These are phyloP conservation scores for Zygosaccharomyces sapae DNA, from an alignment of 1,139 yeast species.

Conservation along the genomic window DNA sequence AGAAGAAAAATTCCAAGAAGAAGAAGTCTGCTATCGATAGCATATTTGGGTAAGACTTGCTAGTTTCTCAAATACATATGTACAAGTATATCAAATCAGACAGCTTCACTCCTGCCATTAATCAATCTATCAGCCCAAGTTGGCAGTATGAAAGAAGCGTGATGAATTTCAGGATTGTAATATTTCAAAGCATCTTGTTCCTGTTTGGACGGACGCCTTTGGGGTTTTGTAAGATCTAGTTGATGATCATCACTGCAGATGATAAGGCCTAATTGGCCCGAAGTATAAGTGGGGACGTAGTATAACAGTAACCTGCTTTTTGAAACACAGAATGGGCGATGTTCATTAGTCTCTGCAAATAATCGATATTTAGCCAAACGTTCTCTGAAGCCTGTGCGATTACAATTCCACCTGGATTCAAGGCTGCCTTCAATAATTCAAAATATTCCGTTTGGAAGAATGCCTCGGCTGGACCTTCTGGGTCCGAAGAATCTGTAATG, in stretches of 20 bases:
- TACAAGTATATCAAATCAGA: slow-evolving; percentile 4
- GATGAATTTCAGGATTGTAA: slow-evolving; percentile 70
- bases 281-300: slow-evolving; percentile 96
- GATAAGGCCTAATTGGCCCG: slow-evolving; percentile 89
- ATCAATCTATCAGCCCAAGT: slow-evolving; percentile 60
- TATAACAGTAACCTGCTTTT: slow-evolving; percentile 72
- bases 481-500: slow-evolving; percentile 94
- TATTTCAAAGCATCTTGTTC: slow-evolving; percentile 60
- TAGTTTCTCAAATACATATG: not conserved
- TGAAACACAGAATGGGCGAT: slow-evolving; percentile 72
- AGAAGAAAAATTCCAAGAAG: slow-evolving; percentile 35
- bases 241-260: slow-evolving; percentile 64
- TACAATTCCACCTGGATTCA: slow-evolving; percentile 70
- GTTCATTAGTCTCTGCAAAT: slow-evolving; percentile 54
- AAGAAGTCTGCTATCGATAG: slow-evolving; percentile 53
- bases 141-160: slow-evolving; percentile 79
- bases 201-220: slow-evolving; percentile 45
- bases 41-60: slow-evolving; percentile 45
- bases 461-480: slow-evolving; percentile 97
- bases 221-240: slow-evolving; percentile 53
- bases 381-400: slow-evolving; percentile 91
- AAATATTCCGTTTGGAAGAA: slow-evolving; percentile 85
- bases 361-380: slow-evolving; percentile 79
- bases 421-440: slow-evolving; percentile 61
- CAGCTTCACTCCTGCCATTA: slow-evolving; percentile 10